These are phyloP conservation scores for Aspergillus melleus DNA, from an alignment of 2,329 filamentous ascomycete species.

Conservation along the genomic window DNA sequence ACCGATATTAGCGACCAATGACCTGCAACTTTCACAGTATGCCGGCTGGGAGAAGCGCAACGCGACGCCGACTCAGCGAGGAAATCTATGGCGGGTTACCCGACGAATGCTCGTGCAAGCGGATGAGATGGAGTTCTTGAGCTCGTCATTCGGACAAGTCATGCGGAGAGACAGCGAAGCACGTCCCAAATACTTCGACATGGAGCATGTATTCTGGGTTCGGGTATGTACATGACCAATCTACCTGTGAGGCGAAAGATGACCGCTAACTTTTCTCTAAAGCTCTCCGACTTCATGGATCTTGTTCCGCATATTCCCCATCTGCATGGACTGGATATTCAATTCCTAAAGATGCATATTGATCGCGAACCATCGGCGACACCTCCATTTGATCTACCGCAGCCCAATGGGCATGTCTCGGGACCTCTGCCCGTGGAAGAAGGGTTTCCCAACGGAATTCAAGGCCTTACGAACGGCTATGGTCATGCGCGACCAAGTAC, in stretches of 20 bases:
- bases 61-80: conserved; percentile 44
- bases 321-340: conserved; percentile 43
- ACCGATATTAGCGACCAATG: conserved; percentile 50
- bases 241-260: not conserved
- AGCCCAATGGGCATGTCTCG: conserved; percentile 33
- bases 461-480: conserved; percentile 37
- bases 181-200: conserved; percentile 48
- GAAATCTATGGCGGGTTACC: conserved; percentile 50
- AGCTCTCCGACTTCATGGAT: conserved; percentile 53
- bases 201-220: conserved; percentile 54
- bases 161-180: conserved; percentile 45
- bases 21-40: conserved; percentile 51
- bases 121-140: conserved; percentile 38
- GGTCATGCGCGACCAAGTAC: conserved; percentile 39
- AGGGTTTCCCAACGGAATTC: conserved; percentile 25
- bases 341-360: conserved; percentile 43
- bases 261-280: not conserved
- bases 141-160: conserved; percentile 40
- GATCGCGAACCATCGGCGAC: conserved; percentile 34
- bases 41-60: conserved; percentile 48
- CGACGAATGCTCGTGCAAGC: conserved; percentile 47
- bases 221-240: conserved; percentile 36
- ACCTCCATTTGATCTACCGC: conserved; percentile 18
- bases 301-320: conserved; percentile 50
- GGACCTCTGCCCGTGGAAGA: conserved; percentile 21